Percentiles rank a stretch among this genome's conserved stretches.
Conservation (phyloP, 805 yeast species). For the Candida sphagnicola region DNA sequence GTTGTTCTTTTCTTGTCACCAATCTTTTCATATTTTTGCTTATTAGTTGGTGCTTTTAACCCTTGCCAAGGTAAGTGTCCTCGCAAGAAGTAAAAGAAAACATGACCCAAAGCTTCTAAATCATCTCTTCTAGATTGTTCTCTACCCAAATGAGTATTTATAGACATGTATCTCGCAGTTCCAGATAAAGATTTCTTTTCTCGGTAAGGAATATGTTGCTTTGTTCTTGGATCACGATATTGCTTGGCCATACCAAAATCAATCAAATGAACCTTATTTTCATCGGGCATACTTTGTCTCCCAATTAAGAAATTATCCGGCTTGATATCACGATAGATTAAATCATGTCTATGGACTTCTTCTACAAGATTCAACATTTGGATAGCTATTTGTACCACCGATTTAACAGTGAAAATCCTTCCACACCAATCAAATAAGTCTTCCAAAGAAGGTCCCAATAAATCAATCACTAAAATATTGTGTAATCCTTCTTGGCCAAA, state of each 20-base stretch:
- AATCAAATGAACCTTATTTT: slow-evolving; percentile 66
- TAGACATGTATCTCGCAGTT: slow-evolving; percentile 84
- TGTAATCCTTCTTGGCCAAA: slow-evolving; percentile 85
- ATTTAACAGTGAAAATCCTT: slow-evolving; percentile 63
- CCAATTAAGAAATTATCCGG: slow-evolving; percentile 82
- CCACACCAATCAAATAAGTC: slow-evolving; percentile 90
- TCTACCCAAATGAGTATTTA: slow-evolving; percentile 81
- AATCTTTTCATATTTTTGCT: slow-evolving; percentile 77
- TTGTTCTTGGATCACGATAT: slow-evolving; percentile 74
- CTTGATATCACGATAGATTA: slow-evolving; percentile 77
- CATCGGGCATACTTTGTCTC: slow-evolving; percentile 53
- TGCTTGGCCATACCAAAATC: slow-evolving; percentile 90
- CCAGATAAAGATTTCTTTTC: slow-evolving; percentile 79
- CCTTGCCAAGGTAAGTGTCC: slow-evolving; percentile 91
- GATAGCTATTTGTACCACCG: slow-evolving; percentile 69
- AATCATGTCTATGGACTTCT: slow-evolving; percentile 70
- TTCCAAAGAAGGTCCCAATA: slow-evolving; percentile 76
- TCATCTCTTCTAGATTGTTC: slow-evolving; percentile 84
- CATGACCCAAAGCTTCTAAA: slow-evolving; percentile 78
- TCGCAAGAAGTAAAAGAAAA: slow-evolving; percentile 70
- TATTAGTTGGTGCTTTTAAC: slow-evolving; percentile 82
- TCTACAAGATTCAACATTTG: slow-evolving; percentile 75
- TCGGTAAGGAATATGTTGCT: slow-evolving; percentile 78
- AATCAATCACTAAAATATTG: slow-evolving; percentile 70
- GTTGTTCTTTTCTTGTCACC: slow-evolving; percentile 77